Percentiles rank a stretch among this genome's conserved stretches.
Conservation (phyloP, 805 yeast species). For the Zygotorulaspora sp. region DNA sequence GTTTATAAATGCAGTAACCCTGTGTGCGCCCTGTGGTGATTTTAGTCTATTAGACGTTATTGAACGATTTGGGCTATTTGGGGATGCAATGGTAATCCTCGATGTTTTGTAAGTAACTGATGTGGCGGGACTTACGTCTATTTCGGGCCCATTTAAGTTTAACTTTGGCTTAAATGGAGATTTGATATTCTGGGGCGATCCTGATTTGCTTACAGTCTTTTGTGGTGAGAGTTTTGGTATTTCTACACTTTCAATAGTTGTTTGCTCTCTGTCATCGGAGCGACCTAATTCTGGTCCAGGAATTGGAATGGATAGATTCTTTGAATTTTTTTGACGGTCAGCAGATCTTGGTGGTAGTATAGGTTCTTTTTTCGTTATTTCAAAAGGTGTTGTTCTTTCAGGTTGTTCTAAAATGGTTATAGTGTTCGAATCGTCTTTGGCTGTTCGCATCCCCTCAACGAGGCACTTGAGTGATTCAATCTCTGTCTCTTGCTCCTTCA, state of each 20-base stretch:
- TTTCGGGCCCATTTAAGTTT: slow-evolving; percentile 4
- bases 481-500: slow-evolving; percentile 27
- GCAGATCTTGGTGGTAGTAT: slow-evolving; percentile 40
- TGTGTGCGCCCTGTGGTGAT: slow-evolving; percentile 29
- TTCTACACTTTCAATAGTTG: neutral
- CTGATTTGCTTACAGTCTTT: neutral
- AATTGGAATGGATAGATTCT: slow-evolving; percentile 17
- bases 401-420: slow-evolving; percentile 7
- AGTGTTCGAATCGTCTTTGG: slow-evolving; percentile 10
- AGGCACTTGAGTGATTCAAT: slow-evolving; percentile 18
- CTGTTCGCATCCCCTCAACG: slow-evolving; percentile 16
- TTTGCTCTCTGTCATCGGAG: neutral
- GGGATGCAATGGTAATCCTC: slow-evolving; percentile 34
- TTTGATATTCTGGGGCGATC: neutral
- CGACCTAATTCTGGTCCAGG: slow-evolving; percentile 1
- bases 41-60: slow-evolving; percentile 14
- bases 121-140: slow-evolving; percentile 31
- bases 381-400: neutral
- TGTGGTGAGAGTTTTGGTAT: neutral
- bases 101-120: slow-evolving; percentile 37
- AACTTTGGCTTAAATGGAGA: slow-evolving; percentile 8
- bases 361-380: slow-evolving; percentile 11
- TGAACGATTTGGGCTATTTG: slow-evolving; percentile 18
- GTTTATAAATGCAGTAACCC: slow-evolving; percentile 33
- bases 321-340: slow-evolving; percentile 30